Percentiles rank a stretch among this genome's conserved stretches.
phyloP scores from a whole-genome alignment of 768 basidiomycete species.

The Rhodotorula graminis region DNA sequence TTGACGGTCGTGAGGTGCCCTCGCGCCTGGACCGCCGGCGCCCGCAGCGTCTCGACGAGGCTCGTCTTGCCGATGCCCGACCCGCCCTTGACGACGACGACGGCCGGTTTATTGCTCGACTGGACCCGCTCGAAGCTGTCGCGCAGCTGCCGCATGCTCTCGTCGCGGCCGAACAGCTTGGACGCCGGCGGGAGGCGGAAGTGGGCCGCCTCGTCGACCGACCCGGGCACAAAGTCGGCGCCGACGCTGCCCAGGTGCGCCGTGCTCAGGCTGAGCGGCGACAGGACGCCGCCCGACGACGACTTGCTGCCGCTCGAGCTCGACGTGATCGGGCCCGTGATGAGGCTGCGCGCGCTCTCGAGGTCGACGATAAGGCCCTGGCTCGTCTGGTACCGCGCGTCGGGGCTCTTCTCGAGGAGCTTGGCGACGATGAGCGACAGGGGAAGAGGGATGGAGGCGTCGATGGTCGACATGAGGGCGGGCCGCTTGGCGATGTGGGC shows the following conservation, averaged over 20 bases:
- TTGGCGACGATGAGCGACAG: constrained; percentile 32
- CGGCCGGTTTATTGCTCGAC: background rate
- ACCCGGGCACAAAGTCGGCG: constrained; percentile 24
- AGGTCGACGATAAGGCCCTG: constrained; percentile 34
- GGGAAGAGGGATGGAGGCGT: constrained; percentile 15
- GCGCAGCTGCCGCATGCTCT: constrained; percentile 1
- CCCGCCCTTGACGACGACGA: constrained; percentile 28
- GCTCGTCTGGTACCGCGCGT: constrained; percentile 28
- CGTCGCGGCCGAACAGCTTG: constrained; percentile 28
- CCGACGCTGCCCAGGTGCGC: constrained; percentile 2
- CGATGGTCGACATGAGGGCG: constrained; percentile 8
- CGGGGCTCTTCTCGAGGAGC: constrained; percentile 35
- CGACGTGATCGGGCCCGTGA: background rate
- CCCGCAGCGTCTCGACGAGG: constrained; percentile 26
- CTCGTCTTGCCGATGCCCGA: constrained; percentile 35
- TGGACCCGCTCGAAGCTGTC: constrained; percentile 25
- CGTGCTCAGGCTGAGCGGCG: background rate
- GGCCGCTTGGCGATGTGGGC: constrained; percentile 27
- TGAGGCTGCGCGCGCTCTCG: constrained; percentile 13
- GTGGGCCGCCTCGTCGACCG: constrained; percentile 30
- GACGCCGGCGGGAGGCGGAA: constrained; percentile 33
- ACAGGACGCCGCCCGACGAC: background rate
- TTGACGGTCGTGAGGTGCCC: constrained; percentile 32
- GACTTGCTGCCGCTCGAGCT: no score
- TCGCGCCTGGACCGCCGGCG: constrained; percentile 3